Conservation (phyloP, 768 basidiomycete genomes). For the Rhodotorula diobovata region DNA sequence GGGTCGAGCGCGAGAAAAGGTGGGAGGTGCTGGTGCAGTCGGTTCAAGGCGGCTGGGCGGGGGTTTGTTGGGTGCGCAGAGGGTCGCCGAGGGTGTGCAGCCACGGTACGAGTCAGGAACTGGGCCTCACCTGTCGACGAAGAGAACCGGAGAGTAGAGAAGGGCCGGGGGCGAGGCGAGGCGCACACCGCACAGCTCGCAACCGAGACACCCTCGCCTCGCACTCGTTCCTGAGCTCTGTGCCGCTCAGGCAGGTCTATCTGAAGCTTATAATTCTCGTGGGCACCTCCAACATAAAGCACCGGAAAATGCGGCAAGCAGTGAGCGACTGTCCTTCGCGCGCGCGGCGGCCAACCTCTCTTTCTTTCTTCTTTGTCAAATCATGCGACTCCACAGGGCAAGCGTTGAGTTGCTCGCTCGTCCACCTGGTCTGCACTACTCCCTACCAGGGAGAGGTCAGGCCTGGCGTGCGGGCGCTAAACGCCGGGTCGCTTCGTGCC, state of each 20-base stretch:
- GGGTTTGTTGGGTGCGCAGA: background rate
- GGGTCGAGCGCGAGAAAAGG: background rate
- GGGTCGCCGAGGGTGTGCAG: too few species aligned
- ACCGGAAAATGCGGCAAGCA: too few species aligned
- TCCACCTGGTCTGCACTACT: background rate
- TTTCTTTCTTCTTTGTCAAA: background rate
- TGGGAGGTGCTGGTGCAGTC: background rate
- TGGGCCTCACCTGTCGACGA: background rate
- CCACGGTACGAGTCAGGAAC: background rate
- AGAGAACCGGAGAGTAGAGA: background rate
- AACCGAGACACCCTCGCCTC: too few species aligned
- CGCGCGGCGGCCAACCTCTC: too few species aligned
- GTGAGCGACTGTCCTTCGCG: background rate
- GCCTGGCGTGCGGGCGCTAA: slow-evolving; percentile 5
- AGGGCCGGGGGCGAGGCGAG: too few species aligned
- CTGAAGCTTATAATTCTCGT: too few species aligned
- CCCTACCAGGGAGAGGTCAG: background rate
- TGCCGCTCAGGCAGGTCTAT: too few species aligned
- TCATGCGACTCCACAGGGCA: background rate
- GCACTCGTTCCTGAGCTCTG: too few species aligned
- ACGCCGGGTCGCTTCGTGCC: slow-evolving; percentile 6
- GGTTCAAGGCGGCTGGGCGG: background rate
- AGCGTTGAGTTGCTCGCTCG: slow-evolving; percentile 3
- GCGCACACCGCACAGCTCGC: too few species aligned
- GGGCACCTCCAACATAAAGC: too few species aligned